Evolutionary conservation across 176 grass and related monocot species (phyloP).

Genomic region (Puccinellia tenuiflora): DNA sequence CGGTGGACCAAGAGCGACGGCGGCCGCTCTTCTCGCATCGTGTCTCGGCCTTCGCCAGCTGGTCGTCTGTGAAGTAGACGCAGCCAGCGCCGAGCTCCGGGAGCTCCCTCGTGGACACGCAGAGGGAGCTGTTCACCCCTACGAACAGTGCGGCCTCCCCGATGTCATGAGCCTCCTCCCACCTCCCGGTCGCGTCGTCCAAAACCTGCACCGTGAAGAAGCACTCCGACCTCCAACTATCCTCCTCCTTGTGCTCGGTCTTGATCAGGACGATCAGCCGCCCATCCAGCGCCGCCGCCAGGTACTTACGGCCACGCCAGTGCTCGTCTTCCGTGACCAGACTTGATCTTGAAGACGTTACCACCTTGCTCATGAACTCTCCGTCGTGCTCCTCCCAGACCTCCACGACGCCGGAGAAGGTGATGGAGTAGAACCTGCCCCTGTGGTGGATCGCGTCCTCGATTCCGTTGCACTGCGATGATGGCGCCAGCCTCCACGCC

Average conservation of each 20-base stretch:
- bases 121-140: neutral
- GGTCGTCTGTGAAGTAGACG: neutral
- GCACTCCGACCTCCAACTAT: neutral
- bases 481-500: neutral
- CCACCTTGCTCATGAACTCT: neutral
- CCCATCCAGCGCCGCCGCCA: neutral
- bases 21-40: neutral
- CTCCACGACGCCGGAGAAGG: neutral
- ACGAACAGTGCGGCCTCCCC: neutral
- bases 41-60: neutral
- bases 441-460: neutral
- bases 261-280: neutral
- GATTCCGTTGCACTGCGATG: neutral
- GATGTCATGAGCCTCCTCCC: neutral
- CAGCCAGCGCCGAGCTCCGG: neutral
- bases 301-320: neutral
- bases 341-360: neutral
- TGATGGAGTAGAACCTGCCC: neutral
- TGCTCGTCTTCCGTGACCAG: neutral
- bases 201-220: neutral
- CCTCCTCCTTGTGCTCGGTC: neutral
- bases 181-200: neutral
- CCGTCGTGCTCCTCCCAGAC: neutral
- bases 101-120: neutral
- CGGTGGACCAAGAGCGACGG: neutral